A percentile compares a stretch with the other conserved stretches of the same genome.
These are phyloP conservation scores for Phellopilus nigrolimitatus DNA, from an alignment of 1,284 basidiomycete species.

Conservation along the genomic window DNA sequence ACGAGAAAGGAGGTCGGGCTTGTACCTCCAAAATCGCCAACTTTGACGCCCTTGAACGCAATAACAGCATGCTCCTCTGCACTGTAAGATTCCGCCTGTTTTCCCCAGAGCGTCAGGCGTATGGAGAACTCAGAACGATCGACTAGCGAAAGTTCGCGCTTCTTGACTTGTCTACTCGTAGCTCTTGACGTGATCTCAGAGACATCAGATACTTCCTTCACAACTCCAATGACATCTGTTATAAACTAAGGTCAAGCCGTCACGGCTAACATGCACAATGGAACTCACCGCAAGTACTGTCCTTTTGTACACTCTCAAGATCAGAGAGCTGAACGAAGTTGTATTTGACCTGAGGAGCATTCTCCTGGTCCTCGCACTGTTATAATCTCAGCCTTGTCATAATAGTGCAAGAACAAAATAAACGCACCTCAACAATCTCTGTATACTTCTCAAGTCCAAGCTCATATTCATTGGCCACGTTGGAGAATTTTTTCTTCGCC, in stretches of 20 bases:
- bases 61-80: conserved; percentile 63
- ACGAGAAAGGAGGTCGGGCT: conserved; percentile 10
- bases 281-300: conserved; percentile 69
- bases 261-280: conserved; percentile 21
- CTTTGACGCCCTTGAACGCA: conserved; percentile 94
- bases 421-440: conserved; percentile 71
- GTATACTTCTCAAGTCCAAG: conserved; percentile 83
- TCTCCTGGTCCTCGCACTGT: conserved; percentile 72
- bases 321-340: conserved; percentile 70
- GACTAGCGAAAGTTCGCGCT: conserved; percentile 86
- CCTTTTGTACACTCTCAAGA: conserved; percentile 67
- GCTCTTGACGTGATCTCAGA: conserved; percentile 68
- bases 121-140: conserved; percentile 82
- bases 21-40: conserved; percentile 88
- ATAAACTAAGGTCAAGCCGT: conserved; percentile 18
- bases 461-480: conserved; percentile 92
- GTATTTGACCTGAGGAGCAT: conserved; percentile 80
- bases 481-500: conserved; percentile 97
- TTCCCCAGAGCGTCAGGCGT: conserved; percentile 93
- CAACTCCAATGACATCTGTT: conserved; percentile 80
- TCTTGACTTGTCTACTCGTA: conserved; percentile 69
- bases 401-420: conserved; percentile 1
- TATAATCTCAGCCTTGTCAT: conserved; percentile 15
- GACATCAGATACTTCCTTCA: conserved; percentile 74
- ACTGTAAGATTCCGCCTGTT: conserved; percentile 82